These are phyloP conservation scores for Quercus wislizeni DNA, from an alignment of 306 rosid species.

Conservation along the genomic window DNA sequence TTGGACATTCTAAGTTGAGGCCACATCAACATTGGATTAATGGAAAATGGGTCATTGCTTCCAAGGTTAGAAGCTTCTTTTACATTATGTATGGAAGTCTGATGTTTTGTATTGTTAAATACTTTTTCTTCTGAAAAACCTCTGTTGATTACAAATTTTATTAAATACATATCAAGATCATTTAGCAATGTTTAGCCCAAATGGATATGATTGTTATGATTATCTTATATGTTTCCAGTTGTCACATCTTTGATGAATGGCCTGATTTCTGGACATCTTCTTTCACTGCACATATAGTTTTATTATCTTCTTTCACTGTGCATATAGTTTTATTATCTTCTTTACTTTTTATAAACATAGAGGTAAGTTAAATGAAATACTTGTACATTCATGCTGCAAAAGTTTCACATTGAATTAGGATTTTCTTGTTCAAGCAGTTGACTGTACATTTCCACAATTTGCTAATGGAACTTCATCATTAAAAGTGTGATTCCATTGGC, in stretches of 20 bases:
- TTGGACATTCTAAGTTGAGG: conserved; percentile 32
- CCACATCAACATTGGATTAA: conserved; percentile 46
- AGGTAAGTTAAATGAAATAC: no score
- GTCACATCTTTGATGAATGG: no score
- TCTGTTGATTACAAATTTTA: no score
- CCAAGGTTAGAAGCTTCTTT: conserved; percentile 27
- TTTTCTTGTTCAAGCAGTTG: no score
- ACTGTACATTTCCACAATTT: not conserved
- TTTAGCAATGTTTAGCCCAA: not conserved
- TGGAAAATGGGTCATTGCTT: conserved; percentile 39
- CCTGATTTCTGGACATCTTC: no score
- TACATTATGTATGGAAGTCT: no score
- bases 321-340: no score
- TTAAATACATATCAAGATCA: not conserved
- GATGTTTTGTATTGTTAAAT: not conserved
- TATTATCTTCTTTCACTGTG: no score
- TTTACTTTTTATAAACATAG: no score
- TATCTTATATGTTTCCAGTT: conserved; percentile 9
- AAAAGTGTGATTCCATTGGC: not conserved
- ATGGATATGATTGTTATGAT: not conserved
- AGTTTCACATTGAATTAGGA: no score
- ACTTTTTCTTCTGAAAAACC: not conserved
- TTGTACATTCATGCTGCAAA: no score
- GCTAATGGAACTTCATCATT: not conserved
- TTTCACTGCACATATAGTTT: no score